These are phyloP conservation scores for Nicotiana knightiana DNA, from an alignment of 257 asterid species.

Conservation along the genomic window DNA sequence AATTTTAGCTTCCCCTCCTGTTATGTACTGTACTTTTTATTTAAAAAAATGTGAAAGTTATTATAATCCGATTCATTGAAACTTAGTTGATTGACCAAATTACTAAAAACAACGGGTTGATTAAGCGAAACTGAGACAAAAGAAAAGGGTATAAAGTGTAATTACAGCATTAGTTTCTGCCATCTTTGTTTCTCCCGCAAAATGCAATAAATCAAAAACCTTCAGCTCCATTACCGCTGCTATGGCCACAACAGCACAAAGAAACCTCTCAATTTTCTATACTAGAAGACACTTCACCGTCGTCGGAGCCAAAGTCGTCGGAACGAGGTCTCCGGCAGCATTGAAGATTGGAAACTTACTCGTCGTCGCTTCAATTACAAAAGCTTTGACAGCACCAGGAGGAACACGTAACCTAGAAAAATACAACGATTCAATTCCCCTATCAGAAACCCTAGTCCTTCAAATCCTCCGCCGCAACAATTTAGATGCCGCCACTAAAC, in stretches of 20 bases:
- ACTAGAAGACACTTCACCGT: neutral
- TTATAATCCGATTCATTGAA: no score
- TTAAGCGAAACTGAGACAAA: no score
- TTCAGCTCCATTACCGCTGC: neutral
- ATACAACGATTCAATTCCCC: constrained; percentile 30
- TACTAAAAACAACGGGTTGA: no score
- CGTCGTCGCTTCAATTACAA: constrained; percentile 62
- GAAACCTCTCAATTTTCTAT: neutral
- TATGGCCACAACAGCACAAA: neutral
- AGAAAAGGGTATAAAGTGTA: no score
- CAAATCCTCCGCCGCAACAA: constrained; percentile 57
- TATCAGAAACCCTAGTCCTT: constrained; percentile 60
- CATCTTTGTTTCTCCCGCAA: neutral
- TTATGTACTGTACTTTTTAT: no score
- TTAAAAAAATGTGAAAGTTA: no score
- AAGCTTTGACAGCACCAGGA: constrained; percentile 58
- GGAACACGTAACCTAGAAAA: constrained; percentile 50
- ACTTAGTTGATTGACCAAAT: no score
- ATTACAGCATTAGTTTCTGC: neutral
- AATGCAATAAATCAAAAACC: neutral
- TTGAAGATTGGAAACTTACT: constrained; percentile 48
- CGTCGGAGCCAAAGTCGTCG: neutral
- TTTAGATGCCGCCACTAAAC: constrained; percentile 43
- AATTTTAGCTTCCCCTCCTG: no score
- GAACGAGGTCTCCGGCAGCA: constrained; percentile 10